Evolutionary conservation across 2,329 filamentous ascomycete species (phyloP), one percentile per base, ranked within the genome.

Genomic region (Metarhizium sp.): DNA sequence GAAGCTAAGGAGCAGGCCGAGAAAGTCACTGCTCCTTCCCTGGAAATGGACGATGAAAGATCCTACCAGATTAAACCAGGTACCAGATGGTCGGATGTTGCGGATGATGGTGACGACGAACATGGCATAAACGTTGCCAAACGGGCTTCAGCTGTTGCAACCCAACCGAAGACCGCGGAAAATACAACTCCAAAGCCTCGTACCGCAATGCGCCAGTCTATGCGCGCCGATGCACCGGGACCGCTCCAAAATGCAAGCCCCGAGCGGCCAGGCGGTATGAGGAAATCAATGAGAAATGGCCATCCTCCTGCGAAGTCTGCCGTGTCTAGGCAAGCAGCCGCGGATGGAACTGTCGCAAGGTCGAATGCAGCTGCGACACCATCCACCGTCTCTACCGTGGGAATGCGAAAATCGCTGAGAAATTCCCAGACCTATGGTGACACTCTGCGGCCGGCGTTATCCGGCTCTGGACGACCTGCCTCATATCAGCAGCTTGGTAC

Each of bases 151-250:
- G 30, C 45, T 46, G 25, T 50, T 14, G 46, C 56, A 8, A 32
- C 45, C 14, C 48, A 51, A 38, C n/a, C 53, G 7, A 50, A 47
- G 14, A 7, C 48, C 13, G 25, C 50, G 14, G 50, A 55, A 20
- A 32, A 49, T 29, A 50, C 40, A 2, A 55, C 56, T 6, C 54
- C 56, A n/a, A 68, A 65, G 58, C 70, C 83, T 55, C 75, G 74
- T 49, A 75, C 72, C 55, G 78, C 78, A 2, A 72, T 80, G 69
- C 74, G 74, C 43, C 75, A 73, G 57, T 78, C 78, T 2, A 71
- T 80, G 69, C 74, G 78, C 30, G 66, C 63, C 38, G 65, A 70
- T 25, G 64, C 65, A 38, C 52, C 63, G 7, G 36, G 52, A 38
- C 18, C 54, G 52, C 34, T 47, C 20, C 52, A 59, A 25, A 59